Evolutionary conservation across 352 stramenopile species (phyloP).

Genomic region (Globisporangium cylindrosporum): DNA sequence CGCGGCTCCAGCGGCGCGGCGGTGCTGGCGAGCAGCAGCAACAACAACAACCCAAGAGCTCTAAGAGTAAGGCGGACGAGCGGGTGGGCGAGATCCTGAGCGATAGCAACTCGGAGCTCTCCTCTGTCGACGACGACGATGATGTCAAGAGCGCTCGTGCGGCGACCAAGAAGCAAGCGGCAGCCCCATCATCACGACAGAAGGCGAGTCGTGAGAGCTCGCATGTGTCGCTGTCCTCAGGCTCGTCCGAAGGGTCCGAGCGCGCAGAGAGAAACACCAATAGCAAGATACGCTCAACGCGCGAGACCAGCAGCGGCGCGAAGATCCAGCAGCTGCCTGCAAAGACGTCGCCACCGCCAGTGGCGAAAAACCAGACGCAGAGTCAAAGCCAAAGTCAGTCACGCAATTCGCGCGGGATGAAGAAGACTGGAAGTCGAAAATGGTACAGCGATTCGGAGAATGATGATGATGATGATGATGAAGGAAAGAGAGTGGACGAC

Average conservation of each 20-base stretch:
- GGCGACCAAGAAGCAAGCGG: background rate
- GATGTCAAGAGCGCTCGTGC: background rate
- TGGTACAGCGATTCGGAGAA: conserved; percentile 60
- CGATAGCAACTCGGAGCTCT: conserved; percentile 55
- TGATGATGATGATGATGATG: conserved; percentile 21
- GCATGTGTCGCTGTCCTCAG: background rate
- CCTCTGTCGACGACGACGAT: conserved; percentile 21
- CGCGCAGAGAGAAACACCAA: background rate
- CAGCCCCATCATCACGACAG: background rate
- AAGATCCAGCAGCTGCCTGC: conserved; percentile 20
- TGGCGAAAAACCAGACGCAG: conserved; percentile 4
- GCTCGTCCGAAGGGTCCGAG: background rate
- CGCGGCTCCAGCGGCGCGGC: conserved; percentile 16
- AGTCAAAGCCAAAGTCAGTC: background rate
- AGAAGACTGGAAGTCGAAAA: conserved; percentile 30
- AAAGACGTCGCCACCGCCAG: conserved; percentile 5
- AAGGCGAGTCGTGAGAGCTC: conserved; percentile 20
- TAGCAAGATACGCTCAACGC: background rate
- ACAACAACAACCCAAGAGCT: background rate
- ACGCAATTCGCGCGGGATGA: conserved; percentile 21
- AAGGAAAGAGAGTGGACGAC: conserved; percentile 14
- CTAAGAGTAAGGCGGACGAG: background rate
- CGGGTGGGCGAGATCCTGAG: conserved; percentile 57
- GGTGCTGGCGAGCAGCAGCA: conserved; percentile 1
- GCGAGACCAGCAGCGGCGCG: conserved; percentile 10